Conservation (phyloP, 106 monocot species). For the Dendrobium catenatum region DNA sequence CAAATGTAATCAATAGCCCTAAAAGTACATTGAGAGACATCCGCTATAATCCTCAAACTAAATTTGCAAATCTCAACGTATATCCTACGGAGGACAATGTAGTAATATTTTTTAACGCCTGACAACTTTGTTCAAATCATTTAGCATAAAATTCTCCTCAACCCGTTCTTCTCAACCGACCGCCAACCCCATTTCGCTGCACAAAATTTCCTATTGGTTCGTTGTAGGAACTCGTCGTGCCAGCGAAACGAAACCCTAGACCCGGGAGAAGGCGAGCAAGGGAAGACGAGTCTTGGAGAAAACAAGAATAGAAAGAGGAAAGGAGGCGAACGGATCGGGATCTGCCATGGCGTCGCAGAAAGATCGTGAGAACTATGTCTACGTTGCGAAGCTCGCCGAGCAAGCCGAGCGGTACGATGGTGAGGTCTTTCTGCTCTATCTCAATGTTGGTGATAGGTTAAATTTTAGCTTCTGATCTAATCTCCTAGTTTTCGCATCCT, state of each 20-base stretch:
- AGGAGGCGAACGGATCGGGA: neutral
- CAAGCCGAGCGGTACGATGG: slow-evolving; percentile 28
- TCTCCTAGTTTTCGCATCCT: neutral
- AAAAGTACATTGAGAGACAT: neutral
- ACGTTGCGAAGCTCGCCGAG: slow-evolving; percentile 27
- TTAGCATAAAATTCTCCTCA: neutral
- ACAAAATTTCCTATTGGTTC: neutral
- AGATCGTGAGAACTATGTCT: slow-evolving; percentile 24
- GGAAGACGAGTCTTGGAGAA: neutral
- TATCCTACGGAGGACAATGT: neutral
- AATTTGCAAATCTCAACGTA: neutral
- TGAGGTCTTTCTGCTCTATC: neutral
- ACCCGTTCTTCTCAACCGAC: neutral
- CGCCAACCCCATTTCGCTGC: neutral
- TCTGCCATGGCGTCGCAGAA: slow-evolving; percentile 18
- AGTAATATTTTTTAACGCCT: neutral
- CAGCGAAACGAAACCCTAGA: slow-evolving; percentile 6
- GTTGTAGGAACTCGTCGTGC: neutral
- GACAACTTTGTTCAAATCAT: neutral
- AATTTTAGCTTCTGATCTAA: neutral
- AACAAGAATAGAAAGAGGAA: neutral
- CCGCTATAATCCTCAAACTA: neutral
- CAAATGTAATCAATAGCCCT: neutral
- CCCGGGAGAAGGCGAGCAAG: neutral
- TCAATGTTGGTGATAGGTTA: neutral